Evolutionary conservation across 1,284 basidiomycete species (phyloP), one percentile per base, ranked within the genome.

Genomic region (Anthracocystis setariae): DNA sequence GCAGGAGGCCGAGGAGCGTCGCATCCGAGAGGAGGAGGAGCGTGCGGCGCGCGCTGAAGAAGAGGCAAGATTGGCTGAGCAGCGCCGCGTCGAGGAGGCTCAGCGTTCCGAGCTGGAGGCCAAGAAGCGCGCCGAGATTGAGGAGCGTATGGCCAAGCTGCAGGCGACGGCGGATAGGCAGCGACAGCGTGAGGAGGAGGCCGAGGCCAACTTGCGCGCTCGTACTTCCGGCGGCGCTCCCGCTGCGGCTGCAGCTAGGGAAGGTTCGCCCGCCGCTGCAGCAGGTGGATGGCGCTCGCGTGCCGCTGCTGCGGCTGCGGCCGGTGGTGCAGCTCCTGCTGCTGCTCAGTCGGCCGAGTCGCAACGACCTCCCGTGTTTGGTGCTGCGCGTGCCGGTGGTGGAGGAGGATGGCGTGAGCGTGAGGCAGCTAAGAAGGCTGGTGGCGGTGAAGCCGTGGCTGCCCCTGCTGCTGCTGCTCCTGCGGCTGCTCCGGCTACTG

Each of bases 71-170:
- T 40, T 68, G 23, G 77, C 73, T 25, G 78, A 80, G 49, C 69
- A 77, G 64, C 70, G 74, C 42, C 64, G 72, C 20, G 63, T 73
- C 18, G 76, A 83, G 45, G 72, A 73, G 20, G 75, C 77, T 55
- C 70, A 77, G 53, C 62, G 77, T 46, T 73, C 76, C 13, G 74
- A 81, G 52, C 65, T 74, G 49, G 80, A 83, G 58, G 76, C 80
- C 27, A 76, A 74, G 59, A 78, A 79, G 67, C 68, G 76, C 9
- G 81, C 79, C 47, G 80, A 80, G 53, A 77, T 78, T 46, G 77
- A 82, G 64, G 77, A 80, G 56, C 66, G 80, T 18, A 67, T 75
- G 68, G 74, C 75, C 46, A 70, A 76, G 59, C 63, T 82, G 38
- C 70, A 77, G 38, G 72, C 69, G 46, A 64, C 64, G 40, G 74